Base-by-base conservation (phyloP, 306 rosid species). In the Corylus heterophylla region DNA sequence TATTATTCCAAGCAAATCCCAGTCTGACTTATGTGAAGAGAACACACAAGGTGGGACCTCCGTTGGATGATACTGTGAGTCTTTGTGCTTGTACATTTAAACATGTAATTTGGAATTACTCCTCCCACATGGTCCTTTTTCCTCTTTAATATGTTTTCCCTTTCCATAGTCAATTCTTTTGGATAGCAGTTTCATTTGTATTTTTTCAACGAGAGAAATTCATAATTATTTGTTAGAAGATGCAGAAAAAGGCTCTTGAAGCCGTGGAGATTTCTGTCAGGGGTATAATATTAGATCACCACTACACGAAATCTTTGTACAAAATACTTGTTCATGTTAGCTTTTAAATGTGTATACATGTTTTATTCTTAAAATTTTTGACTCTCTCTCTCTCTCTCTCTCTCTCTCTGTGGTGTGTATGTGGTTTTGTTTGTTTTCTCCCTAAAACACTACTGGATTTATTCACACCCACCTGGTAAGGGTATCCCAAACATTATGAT, bases 1-100 rank as follows among this genome's bases (percentile, higher is more conserved):
- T 17, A 68, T 85, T 16, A 45, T 76, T 76, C 86, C 86, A 54
- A 90, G 97, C 76, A 66, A 78, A 55, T 92, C 97, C 79, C 96
- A 83, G 66, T 79, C 97, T 79, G 99, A 95, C 76, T 73, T 89
- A 1, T 76, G 82, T 66, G 98, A 91, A 73, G 93, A 91, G 44
- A 88, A 68, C 75, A 44, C 87, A 20, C 89, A 88, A 45, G 70
- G 85, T 83, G 84, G 88, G 64, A 79, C 80, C 18, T 69, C 78
- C 18, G 88, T 80, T 64, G 89, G 89, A 80, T 90, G 87, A 92
- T 79, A 71, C 82, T 81, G 87, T 78, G 52, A 50, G 70, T 79
- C 59, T 69, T 42, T 72, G 68, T 81, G 81, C 76, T 11, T 82
- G 85, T 84, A 79, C 79, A 79, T 82, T 85, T 76, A 63, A 56